Conservation (phyloP, 352 stramenopile genomes). For the Blastocystis sp. region DNA sequence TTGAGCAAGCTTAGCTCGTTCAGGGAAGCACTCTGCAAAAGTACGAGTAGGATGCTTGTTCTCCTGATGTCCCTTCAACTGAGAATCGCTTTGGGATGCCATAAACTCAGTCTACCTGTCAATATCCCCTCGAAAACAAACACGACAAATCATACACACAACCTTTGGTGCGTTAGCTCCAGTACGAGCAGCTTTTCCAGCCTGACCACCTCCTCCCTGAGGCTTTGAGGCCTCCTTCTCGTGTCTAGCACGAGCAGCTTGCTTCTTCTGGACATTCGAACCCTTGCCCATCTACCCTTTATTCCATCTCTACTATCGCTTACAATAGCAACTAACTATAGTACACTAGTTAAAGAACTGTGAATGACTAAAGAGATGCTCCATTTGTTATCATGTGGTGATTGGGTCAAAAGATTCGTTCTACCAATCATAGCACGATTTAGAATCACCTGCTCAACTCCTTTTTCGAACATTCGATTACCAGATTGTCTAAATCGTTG, state of each 20-base stretch:
- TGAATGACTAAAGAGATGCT: too few relatives aligned
- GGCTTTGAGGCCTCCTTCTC: constrained; percentile 47
- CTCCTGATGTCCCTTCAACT: constrained; percentile 48
- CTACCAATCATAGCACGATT: too few relatives aligned
- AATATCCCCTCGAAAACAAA: background rate
- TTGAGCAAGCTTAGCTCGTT: constrained; percentile 28
- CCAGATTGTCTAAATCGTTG: too few relatives aligned
- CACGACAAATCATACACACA: constrained; percentile 47
- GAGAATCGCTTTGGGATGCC: constrained; percentile 29
- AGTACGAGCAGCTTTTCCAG: constrained; percentile 54
- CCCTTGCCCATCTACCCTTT: constrained; percentile 59
- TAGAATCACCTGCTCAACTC: too few relatives aligned
- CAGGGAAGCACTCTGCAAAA: constrained; percentile 61
- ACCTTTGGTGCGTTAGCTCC: constrained; percentile 56
- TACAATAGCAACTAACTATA: constrained; percentile 3
- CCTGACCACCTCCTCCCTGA: constrained; percentile 58
- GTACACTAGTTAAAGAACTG: background rate
- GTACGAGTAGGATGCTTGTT: constrained; percentile 58
- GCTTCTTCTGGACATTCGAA: constrained; percentile 62
- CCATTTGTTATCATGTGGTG: too few relatives aligned
- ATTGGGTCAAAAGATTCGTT: too few relatives aligned
- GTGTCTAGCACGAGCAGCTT: constrained; percentile 58
- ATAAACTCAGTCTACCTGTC: constrained; percentile 48
- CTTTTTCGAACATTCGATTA: too few relatives aligned
- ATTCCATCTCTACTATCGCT: background rate